Evolutionary conservation across 2,329 filamentous ascomycete genomes (phyloP).

Genomic region (Nakataea oryzae): DNA sequence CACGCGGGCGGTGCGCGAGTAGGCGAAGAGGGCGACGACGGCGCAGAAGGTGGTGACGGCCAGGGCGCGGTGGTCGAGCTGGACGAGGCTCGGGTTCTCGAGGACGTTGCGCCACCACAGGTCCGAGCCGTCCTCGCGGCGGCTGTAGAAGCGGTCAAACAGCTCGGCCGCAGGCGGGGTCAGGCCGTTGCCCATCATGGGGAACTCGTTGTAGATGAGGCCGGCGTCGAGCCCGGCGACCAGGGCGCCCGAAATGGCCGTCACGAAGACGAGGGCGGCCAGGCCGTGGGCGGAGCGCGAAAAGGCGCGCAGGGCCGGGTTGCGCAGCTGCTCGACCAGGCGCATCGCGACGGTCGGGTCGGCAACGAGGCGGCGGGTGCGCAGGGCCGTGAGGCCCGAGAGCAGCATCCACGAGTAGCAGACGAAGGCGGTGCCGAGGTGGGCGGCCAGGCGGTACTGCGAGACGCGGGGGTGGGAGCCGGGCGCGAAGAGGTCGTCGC

Average conservation of each 20-base stretch:
- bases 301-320: conserved; percentile 62
- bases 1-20: conserved; percentile 56
- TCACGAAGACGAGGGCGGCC: conserved; percentile 69
- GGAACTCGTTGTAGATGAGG: conserved; percentile 98
- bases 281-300: conserved; percentile 62
- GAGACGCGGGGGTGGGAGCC: conserved; percentile 86
- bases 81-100: conserved; percentile 91
- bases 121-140: conserved; percentile 67
- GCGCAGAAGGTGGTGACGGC: conserved; percentile 81
- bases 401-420: conserved; percentile 94
- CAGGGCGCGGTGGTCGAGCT: conserved; percentile 88
- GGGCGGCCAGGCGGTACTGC: conserved; percentile 85
- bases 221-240: conserved; percentile 94
- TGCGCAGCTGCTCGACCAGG: conserved; percentile 49
- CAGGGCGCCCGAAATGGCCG: conserved; percentile 85
- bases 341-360: conserved; percentile 53
- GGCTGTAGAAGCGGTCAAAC: conserved; percentile 76
- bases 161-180: conserved; percentile 75
- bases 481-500: conserved; percentile 88
- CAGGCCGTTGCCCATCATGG: conserved; percentile 80
- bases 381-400: conserved; percentile 75
- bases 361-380: conserved; percentile 60
- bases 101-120: conserved; percentile 96
- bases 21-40: conserved; percentile 71
- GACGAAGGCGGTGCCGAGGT: conserved; percentile 81